Conservation (phyloP, 331 rosid species). For the Malus hybrid region DNA sequence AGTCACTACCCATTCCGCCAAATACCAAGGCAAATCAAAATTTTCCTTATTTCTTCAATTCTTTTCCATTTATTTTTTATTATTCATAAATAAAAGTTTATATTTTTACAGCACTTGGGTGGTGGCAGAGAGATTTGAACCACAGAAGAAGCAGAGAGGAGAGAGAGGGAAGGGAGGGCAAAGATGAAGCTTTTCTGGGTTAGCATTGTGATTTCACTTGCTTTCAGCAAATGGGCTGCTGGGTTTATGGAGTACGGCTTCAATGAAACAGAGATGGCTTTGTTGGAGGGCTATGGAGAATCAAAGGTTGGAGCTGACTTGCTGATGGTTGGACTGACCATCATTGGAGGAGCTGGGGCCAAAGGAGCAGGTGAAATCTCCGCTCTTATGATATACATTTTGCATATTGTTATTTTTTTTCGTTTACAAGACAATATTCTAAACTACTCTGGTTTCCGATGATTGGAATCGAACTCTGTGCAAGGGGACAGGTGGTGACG, state of each 20-base stretch:
- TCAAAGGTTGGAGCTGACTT: conserved; percentile 20
- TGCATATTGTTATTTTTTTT: not conserved
- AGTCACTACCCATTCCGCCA: not conserved
- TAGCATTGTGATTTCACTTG: conserved; percentile 28
- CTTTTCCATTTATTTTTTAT: not conserved
- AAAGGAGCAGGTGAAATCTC: conserved; percentile 69
- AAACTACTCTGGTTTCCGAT: too few species aligned
- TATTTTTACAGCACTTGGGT: not conserved
- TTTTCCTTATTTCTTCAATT: not conserved
- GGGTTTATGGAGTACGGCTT: conserved; percentile 31
- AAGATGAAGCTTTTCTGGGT: conserved; percentile 40
- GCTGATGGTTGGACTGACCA: conserved; percentile 71
- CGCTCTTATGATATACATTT: not conserved
- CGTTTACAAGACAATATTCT: too few species aligned
- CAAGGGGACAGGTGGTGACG: too few species aligned
- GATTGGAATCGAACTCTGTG: too few species aligned
- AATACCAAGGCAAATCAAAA: conserved; percentile 1
- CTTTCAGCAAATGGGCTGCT: conserved; percentile 37
- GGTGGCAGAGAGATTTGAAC: conserved; percentile 6
- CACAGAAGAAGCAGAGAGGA: not conserved
- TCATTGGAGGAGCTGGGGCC: conserved; percentile 60
- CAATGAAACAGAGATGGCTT: conserved; percentile 57
- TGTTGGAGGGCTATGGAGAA: conserved; percentile 45
- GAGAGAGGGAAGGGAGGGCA: not conserved
- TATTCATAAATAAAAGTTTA: not conserved